A percentile compares a stretch with the other conserved stretches of the same genome.
Conservation (phyloP, 2,329 filamentous ascomycete species). For the Talaromyces islandicus region DNA sequence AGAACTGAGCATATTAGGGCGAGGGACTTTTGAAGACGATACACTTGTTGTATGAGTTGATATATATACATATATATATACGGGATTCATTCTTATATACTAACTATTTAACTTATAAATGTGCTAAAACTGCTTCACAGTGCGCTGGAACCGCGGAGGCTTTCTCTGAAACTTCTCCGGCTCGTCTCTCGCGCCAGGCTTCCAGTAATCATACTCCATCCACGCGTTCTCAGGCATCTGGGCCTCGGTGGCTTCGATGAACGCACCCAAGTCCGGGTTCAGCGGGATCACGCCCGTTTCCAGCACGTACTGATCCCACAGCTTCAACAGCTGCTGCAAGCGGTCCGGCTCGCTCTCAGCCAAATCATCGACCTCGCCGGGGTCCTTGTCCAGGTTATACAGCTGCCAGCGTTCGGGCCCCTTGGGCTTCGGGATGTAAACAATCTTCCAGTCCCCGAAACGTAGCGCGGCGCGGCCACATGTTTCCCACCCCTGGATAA, state of each 20-base stretch:
- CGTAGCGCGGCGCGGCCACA: conserved; percentile 51
- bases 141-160: conserved; percentile 29
- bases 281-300: conserved; percentile 57
- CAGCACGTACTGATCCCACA: conserved; percentile 54
- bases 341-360: conserved; percentile 37
- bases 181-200: conserved; percentile 46
- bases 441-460: conserved; percentile 53
- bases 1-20: not conserved
- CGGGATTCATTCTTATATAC: not conserved
- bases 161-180: conserved; percentile 39
- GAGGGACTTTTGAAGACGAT: not conserved
- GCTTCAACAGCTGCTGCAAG: conserved; percentile 44
- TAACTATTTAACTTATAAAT: not conserved
- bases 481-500: conserved; percentile 53
- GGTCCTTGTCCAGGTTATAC: conserved; percentile 49
- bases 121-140: conserved; percentile 31
- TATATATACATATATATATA: not conserved
- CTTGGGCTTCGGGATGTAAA: conserved; percentile 52
- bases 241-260: conserved; percentile 55
- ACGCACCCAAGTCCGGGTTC: conserved; percentile 53
- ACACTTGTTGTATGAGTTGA: no score
- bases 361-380: conserved; percentile 47
- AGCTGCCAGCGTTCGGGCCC: conserved; percentile 53
- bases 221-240: conserved; percentile 61
- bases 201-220: conserved; percentile 64